Evolutionary conservation across 495 filamentous ascomycete genomes (phyloP).

Genomic region (Podospora pseudoanserina): DNA sequence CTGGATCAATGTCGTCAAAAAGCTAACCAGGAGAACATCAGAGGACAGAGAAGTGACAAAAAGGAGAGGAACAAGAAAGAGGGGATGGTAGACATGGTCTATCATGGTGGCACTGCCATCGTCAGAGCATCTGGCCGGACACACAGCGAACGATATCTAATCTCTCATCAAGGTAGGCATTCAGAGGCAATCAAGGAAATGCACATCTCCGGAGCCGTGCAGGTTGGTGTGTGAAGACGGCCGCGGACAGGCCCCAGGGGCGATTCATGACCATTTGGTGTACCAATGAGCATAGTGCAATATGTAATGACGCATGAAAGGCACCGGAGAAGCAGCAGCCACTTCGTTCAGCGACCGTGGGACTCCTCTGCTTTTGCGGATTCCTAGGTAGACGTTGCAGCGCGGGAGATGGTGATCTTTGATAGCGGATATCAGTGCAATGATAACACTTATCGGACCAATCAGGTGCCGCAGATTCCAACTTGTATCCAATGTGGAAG

Average conservation of each 20-base stretch:
- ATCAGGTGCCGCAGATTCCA: conserved; percentile 13
- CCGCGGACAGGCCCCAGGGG: neutral
- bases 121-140: neutral
- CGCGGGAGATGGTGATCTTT: conserved; percentile 4
- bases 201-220: neutral
- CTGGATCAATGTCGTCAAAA: neutral
- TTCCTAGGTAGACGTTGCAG: neutral
- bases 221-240: neutral
- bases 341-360: neutral
- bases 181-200: neutral
- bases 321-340: neutral
- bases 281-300: neutral
- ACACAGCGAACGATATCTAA: neutral
- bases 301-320: neutral
- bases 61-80: neutral
- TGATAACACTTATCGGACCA: conserved; percentile 14
- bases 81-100: neutral
- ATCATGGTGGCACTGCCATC: neutral
- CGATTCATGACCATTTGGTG: neutral
- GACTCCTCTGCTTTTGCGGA: neutral
- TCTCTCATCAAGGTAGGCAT: neutral
- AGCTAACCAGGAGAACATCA: neutral
- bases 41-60: neutral
- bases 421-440: conserved; percentile 11
- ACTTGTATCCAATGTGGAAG: conserved; percentile 9